Percentiles rank a stretch among this genome's conserved stretches.
These are phyloP conservation scores for Eucalyptus marginata DNA, from an alignment of 345 rosid species.

Conservation along the genomic window DNA sequence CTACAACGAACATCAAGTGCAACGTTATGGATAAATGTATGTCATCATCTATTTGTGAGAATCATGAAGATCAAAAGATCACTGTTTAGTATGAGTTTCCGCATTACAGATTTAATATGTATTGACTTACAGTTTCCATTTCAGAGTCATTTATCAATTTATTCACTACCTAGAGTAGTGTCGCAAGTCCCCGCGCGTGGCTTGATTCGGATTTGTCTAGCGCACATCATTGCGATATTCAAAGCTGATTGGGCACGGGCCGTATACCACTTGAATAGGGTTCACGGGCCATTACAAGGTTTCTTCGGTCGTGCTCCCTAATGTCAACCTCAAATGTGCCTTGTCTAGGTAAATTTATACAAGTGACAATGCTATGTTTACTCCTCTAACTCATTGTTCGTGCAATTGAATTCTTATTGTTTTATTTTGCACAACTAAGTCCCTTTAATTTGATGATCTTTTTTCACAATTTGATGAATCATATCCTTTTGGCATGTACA, in stretches of 20 bases:
- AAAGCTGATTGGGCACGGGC: not conserved
- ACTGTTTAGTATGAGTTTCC: no score
- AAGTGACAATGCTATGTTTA: not conserved
- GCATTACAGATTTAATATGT: no score
- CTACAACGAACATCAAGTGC: no score
- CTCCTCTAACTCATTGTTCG: not conserved
- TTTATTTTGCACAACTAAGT: not conserved
- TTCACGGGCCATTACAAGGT: not conserved
- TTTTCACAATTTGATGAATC: not conserved
- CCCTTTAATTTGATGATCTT: not conserved
- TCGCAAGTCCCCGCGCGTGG: no score
- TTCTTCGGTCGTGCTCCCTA: not conserved
- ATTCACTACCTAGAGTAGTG: no score
- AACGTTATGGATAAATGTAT: no score
- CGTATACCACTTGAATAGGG: not conserved
- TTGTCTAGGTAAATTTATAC: not conserved
- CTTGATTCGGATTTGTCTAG: no score
- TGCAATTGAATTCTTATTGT: not conserved
- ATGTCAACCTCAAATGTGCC: not conserved
- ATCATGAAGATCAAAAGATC: no score
- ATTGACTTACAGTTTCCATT: not conserved
- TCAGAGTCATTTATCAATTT: no score
- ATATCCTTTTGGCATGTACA: not conserved
- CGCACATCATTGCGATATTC: no score
- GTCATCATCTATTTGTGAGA: no score